phyloP scores from a whole-genome alignment of 495 filamentous ascomycete species.

The Ascodesmis nigricans region DNA sequence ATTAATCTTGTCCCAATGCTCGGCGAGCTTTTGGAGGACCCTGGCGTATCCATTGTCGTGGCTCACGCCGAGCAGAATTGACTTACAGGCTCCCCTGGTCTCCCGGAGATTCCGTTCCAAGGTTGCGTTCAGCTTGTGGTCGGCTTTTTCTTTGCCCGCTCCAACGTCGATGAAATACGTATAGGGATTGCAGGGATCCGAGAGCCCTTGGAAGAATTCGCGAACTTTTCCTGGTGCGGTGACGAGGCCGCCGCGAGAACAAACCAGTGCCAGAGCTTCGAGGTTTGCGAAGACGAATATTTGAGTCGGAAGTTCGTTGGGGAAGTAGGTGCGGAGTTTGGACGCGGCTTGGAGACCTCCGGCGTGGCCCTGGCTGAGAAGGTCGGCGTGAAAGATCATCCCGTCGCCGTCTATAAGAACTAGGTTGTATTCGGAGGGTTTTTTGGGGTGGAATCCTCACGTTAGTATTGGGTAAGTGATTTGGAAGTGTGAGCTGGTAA shows the following conservation, averaged over 20 bases:
- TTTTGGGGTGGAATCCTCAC: too few species aligned
- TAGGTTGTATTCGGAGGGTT: too few species aligned
- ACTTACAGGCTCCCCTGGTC: too few species aligned
- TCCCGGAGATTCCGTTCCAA: too few species aligned
- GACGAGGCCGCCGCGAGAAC: slow-evolving; percentile 9
- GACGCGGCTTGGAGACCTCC: slow-evolving; percentile 16
- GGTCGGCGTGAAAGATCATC: slow-evolving; percentile 20
- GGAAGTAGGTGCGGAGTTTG: background rate
- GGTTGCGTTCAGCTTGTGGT: slow-evolving; percentile 7
- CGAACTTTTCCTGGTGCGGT: slow-evolving; percentile 14
- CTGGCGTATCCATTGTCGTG: slow-evolving; percentile 21
- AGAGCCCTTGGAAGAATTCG: slow-evolving; percentile 19
- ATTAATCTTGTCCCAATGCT: slow-evolving; percentile 7
- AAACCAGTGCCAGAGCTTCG: slow-evolving; percentile 11
- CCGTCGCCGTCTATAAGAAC: slow-evolving; percentile 20
- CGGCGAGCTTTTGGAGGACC: slow-evolving; percentile 12
- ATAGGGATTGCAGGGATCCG: slow-evolving; percentile 15
- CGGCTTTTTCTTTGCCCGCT: slow-evolving; percentile 21
- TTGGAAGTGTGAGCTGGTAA: too few species aligned
- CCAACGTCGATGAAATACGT: slow-evolving; percentile 21
- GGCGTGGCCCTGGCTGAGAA: slow-evolving; percentile 13
- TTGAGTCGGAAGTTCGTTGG: slow-evolving; percentile 4
- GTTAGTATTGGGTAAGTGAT: too few species aligned
- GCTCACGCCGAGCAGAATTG: slow-evolving; percentile 19
- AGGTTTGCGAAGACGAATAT: slow-evolving; percentile 17